Conservation (phyloP, 768 basidiomycete genomes). For the Pleurotus tuoliensis region DNA sequence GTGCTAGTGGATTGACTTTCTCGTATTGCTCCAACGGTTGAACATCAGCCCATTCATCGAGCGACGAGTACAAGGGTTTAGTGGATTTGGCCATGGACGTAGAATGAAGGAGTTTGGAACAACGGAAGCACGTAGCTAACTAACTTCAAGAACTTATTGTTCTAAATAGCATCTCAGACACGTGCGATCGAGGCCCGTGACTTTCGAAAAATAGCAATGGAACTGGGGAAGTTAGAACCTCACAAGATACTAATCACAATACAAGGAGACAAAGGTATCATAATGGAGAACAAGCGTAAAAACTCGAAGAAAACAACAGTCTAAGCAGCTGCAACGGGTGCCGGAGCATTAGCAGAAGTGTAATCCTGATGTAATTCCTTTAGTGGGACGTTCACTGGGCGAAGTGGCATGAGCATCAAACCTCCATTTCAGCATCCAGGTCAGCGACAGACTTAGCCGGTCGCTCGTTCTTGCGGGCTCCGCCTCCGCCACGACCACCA, state of each 20-base stretch:
- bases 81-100: slow-evolving; percentile 1
- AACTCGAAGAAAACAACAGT: not conserved
- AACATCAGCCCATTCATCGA: slow-evolving; percentile 79
- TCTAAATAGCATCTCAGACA: not conserved
- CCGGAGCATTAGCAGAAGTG: slow-evolving; percentile 54
- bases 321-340: slow-evolving; percentile 29
- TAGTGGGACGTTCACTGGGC: not conserved
- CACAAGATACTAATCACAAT: slow-evolving; percentile 10
- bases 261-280: slow-evolving; percentile 13
- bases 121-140: not conserved
- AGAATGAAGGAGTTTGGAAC: not conserved
- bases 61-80: slow-evolving; percentile 48
- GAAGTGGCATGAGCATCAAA: slow-evolving; percentile 25
- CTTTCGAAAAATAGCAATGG: not conserved
- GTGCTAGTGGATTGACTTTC: slow-evolving; percentile 71
- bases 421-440: slow-evolving; percentile 98
- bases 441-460: slow-evolving; percentile 82
- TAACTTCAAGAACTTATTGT: not conserved
- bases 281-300: slow-evolving; percentile 18
- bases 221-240: not conserved
- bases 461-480: slow-evolving; percentile 52
- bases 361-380: slow-evolving; percentile 48
- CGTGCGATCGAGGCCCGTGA: not conserved
- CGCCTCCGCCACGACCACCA: slow-evolving; percentile 26
- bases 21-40: slow-evolving; percentile 81